Conservation (phyloP, 305 asterid genomes). For the Fraxinus baroniana region DNA sequence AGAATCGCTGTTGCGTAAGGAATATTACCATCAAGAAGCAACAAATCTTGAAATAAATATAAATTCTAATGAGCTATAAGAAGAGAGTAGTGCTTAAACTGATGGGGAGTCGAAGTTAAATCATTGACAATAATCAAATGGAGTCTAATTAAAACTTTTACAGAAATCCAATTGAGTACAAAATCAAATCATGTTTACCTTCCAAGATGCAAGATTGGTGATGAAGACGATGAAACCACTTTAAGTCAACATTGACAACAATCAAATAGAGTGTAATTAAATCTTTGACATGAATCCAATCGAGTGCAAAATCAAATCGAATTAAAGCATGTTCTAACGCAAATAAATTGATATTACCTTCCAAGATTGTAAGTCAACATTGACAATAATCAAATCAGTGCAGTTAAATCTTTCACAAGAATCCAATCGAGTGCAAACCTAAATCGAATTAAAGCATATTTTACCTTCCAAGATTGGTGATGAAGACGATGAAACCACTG, state of each 20-base stretch:
- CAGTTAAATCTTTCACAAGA: neutral
- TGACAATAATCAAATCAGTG: neutral
- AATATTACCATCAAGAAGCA: neutral
- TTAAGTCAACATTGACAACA: neutral
- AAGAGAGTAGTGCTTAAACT: neutral
- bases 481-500: neutral
- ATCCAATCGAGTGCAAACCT: neutral
- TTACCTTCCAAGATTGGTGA: neutral
- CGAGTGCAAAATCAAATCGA: too few relatives aligned
- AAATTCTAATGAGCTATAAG: neutral
- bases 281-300: too few relatives aligned
- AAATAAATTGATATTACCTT: too few relatives aligned
- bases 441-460: neutral
- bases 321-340: too few relatives aligned
- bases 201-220: neutral
- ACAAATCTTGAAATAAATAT: neutral
- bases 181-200: neutral
- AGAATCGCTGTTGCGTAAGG: neutral
- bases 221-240: neutral
- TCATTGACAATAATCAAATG: neutral
- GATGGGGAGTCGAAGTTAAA: neutral
- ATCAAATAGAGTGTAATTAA: too few relatives aligned
- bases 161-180: neutral
- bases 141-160: neutral
- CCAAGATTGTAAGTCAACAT: neutral